phyloP scores from a whole-genome alignment of 805 yeast species.

The Lipomyces yamanashiensis region DNA sequence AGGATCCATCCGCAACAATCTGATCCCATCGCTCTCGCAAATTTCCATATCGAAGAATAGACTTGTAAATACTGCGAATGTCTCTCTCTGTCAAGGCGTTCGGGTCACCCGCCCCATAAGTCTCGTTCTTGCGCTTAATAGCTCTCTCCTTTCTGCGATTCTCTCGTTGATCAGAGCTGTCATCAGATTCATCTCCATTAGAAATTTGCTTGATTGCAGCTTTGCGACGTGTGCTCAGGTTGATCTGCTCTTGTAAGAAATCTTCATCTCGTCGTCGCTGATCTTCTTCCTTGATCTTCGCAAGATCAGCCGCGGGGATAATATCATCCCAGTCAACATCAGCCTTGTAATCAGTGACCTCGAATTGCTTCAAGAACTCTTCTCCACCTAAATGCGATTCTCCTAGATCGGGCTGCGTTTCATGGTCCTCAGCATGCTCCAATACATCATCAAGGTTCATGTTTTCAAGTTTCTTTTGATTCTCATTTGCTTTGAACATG shows the following conservation, averaged over 20 bases:
- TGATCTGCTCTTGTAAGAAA: constrained; percentile 85
- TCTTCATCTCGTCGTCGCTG: constrained; percentile 83
- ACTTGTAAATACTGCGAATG: constrained; percentile 80
- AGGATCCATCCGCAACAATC: constrained; percentile 84
- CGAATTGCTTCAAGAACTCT: constrained; percentile 94
- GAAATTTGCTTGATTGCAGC: constrained; percentile 49
- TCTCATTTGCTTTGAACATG: constrained; percentile 94
- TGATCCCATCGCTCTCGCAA: constrained; percentile 75
- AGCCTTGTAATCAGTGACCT: constrained; percentile 97
- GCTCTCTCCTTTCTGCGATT: constrained; percentile 49
- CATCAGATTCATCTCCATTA: constrained; percentile 49
- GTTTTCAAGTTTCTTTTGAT: constrained; percentile 93
- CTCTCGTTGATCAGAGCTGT: constrained; percentile 47
- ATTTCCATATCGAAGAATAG: constrained; percentile 82
- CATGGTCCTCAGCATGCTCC: constrained; percentile 96
- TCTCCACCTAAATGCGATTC: constrained; percentile 99
- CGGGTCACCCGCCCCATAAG: constrained; percentile 51
- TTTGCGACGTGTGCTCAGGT: constrained; percentile 77
- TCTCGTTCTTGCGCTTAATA: constrained; percentile 44
- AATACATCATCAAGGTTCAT: constrained; percentile 94
- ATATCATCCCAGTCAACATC: constrained; percentile 96
- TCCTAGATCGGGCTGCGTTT: constrained; percentile 93
- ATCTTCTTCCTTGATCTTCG: constrained; percentile 88
- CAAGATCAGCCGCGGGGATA: constrained; percentile 91
- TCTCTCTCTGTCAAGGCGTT: constrained; percentile 77